Evolutionary conservation across 192 early-diverging fungal species (phyloP).

Genomic region (Linnemannia exigua): DNA sequence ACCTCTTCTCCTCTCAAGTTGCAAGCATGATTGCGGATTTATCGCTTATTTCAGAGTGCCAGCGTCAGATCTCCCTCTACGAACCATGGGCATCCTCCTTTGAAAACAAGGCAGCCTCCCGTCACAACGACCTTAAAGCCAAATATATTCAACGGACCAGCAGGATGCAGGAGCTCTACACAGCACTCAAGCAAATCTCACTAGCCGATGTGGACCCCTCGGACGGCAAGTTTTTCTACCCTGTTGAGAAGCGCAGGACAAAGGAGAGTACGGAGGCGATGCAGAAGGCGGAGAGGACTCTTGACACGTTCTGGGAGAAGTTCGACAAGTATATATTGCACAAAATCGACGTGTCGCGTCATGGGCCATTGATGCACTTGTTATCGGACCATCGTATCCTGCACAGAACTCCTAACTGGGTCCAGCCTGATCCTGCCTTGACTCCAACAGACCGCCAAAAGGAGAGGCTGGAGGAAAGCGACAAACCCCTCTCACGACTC

Average conservation of each 20-base stretch:
- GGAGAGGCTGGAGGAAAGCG: conserved; percentile 11
- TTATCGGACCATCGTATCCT: conserved; percentile 18
- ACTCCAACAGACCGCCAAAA: conserved; percentile 20
- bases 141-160: conserved; percentile 22
- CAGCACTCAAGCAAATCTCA: conserved; percentile 1
- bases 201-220: conserved; percentile 28
- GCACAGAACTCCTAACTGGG: conserved; percentile 43
- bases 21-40: conserved; percentile 22
- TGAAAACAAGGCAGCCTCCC: conserved; percentile 9
- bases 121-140: background rate
- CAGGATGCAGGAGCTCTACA: conserved; percentile 19
- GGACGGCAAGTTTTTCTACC: conserved; percentile 33
- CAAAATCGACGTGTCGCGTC: conserved; percentile 3
- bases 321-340: conserved; percentile 13
- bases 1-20: conserved; percentile 30
- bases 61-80: conserved; percentile 35
- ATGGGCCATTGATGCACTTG: conserved; percentile 19
- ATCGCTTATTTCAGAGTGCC: conserved; percentile 34
- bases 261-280: conserved; percentile 42
- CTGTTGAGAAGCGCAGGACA: conserved; percentile 42
- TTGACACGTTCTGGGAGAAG: conserved; percentile 36
- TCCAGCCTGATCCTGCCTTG: conserved; percentile 23
- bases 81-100: conserved; percentile 43
- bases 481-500: background rate
- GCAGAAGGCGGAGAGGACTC: conserved; percentile 28